Percentiles rank a stretch among this genome's conserved stretches.
These are phyloP conservation scores for Aaosphaeria pasadenensis DNA, from an alignment of 2,329 filamentous ascomycete species.

Conservation along the genomic window DNA sequence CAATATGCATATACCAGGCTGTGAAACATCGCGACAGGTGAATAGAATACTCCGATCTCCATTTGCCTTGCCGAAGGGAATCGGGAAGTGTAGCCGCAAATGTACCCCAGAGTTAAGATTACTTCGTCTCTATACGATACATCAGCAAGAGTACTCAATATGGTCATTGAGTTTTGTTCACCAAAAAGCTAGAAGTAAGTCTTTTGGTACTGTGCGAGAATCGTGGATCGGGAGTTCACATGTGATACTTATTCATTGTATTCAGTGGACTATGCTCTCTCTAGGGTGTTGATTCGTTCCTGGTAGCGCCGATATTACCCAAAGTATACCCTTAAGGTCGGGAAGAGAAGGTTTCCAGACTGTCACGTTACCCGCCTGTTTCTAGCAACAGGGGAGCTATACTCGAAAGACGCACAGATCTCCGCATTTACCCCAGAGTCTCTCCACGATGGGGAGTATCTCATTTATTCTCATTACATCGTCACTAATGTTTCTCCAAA, in stretches of 20 bases:
- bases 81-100: too few species aligned
- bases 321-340: conserved; percentile 15
- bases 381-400: conserved; percentile 20
- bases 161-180: too few species aligned
- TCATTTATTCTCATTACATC: conserved; percentile 36
- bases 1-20: conserved; percentile 19
- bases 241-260: too few species aligned
- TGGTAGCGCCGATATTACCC: conserved; percentile 1
- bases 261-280: too few species aligned
- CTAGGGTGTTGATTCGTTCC: too few species aligned
- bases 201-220: too few species aligned
- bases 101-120: too few species aligned
- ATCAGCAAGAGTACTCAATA: neutral
- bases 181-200: too few species aligned
- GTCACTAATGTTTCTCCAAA: conserved; percentile 9
- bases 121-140: too few species aligned
- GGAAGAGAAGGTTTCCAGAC: conserved; percentile 8
- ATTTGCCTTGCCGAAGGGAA: too few species aligned
- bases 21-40: conserved; percentile 9
- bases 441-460: conserved; percentile 26
- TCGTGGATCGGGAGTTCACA: too few species aligned
- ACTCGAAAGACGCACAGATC: conserved; percentile 22
- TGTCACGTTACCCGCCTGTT: conserved; percentile 17
- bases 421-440: conserved; percentile 31
- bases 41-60: too few species aligned